phyloP scores from a whole-genome alignment of 441 rosid species.

The Heliophila coronopifolia region DNA sequence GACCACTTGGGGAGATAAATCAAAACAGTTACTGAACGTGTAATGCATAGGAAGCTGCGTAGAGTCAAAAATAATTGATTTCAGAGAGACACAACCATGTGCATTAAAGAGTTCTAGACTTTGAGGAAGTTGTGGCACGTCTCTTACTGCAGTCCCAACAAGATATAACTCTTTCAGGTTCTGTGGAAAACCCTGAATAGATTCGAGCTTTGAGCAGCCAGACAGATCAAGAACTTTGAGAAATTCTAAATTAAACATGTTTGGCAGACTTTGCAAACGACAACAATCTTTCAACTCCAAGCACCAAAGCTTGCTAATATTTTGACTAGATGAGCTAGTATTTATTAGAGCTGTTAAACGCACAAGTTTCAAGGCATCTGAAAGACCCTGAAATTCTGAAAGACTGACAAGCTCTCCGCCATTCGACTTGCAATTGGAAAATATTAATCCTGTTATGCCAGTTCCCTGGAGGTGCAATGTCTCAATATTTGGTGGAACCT shows the following conservation, averaged over 20 bases:
- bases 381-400: background rate
- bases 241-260: constrained; percentile 4
- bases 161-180: constrained; percentile 9
- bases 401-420: background rate
- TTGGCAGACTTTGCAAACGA: constrained; percentile 9
- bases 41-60: constrained; percentile 5
- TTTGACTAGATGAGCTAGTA: background rate
- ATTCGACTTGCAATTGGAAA: background rate
- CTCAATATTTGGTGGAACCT: constrained; percentile 17
- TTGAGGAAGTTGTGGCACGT: constrained; percentile 9
- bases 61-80: background rate
- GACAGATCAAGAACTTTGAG: constrained; percentile 15
- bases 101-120: constrained; percentile 19
- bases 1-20: background rate
- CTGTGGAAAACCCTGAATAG: constrained; percentile 11
- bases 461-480: constrained; percentile 14
- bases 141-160: background rate
- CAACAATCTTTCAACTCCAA: constrained; percentile 13
- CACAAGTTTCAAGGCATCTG: constrained; percentile 5
- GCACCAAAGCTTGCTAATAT: background rate
- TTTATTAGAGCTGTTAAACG: background rate
- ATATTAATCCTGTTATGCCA: constrained; percentile 12
- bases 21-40: constrained; percentile 10
- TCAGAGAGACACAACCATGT: background rate
- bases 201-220: constrained; percentile 1